phyloP scores from a whole-genome alignment of 768 basidiomycete genomes.

The Rhodotorula kratochvilovae region DNA sequence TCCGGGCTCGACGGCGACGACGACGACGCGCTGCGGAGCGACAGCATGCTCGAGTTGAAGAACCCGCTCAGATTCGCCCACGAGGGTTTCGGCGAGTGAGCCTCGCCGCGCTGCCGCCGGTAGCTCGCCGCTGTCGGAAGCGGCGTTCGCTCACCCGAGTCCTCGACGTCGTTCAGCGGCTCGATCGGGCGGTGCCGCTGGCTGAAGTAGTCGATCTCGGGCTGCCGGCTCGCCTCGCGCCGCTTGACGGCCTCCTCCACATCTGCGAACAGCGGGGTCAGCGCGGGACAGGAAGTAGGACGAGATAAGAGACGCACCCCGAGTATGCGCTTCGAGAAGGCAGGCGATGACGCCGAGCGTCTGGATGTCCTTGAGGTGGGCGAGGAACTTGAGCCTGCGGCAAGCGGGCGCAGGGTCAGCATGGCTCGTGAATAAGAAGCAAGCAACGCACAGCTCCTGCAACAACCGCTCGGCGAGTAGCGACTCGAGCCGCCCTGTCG shows the following conservation, averaged over 20 bases:
- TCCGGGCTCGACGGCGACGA: conserved; percentile 22
- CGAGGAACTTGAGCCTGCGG: conserved; percentile 24
- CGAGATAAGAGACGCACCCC: conserved; percentile 1
- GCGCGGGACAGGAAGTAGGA: too few relatives aligned
- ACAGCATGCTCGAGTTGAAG: conserved; percentile 37
- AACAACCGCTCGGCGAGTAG: conserved; percentile 19
- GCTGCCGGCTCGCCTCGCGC: background rate
- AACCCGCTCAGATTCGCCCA: conserved; percentile 37
- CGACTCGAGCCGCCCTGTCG: conserved; percentile 2
- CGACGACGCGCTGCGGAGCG: conserved; percentile 15
- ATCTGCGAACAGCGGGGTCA: background rate
- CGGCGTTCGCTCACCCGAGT: conserved; percentile 25
- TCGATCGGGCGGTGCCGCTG: conserved; percentile 20
- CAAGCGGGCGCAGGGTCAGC: background rate
- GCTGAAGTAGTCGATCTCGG: conserved; percentile 37
- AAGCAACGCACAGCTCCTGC: conserved; percentile 24
- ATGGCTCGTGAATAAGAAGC: too few relatives aligned
- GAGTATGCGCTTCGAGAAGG: conserved; percentile 25
- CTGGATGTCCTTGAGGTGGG: conserved; percentile 30
- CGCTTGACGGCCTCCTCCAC: conserved; percentile 5
- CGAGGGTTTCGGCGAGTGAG: conserved; percentile 26
- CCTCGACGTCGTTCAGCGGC: background rate
- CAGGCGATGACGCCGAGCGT: conserved; percentile 37
- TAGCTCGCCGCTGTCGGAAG: conserved; percentile 17
- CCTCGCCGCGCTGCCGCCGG: conserved; percentile 1